phyloP scores from a whole-genome alignment of 805 yeast species.

The Clavispora fructus region DNA sequence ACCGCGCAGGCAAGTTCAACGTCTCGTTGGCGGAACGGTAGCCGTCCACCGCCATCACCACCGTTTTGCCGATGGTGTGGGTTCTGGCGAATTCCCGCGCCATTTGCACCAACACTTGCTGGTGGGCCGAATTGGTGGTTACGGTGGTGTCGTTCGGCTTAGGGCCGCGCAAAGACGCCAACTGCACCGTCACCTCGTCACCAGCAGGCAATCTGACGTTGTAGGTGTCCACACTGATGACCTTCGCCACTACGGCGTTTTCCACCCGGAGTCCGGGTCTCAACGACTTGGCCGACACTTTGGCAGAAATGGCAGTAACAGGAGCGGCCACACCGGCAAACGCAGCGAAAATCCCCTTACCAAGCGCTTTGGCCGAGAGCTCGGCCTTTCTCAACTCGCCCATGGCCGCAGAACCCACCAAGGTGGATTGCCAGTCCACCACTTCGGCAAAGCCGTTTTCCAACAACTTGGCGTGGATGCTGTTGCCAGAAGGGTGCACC shows the following conservation, averaged over 20 bases:
- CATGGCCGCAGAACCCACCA: constrained; percentile 66
- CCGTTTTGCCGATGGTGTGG: constrained; percentile 64
- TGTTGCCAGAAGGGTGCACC: constrained; percentile 68
- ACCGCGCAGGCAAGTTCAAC: constrained; percentile 61
- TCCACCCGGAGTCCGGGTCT: constrained; percentile 46
- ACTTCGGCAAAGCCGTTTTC: constrained; percentile 69
- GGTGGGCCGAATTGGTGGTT: constrained; percentile 26
- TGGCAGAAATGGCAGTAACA: constrained; percentile 6
- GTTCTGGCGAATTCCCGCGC: constrained; percentile 76
- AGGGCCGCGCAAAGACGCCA: constrained; percentile 75
- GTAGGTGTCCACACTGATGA: constrained; percentile 66
- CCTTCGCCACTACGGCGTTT: constrained; percentile 51
- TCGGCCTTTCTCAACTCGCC: constrained; percentile 58
- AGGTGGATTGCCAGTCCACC: constrained; percentile 72
- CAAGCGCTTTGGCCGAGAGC: constrained; percentile 53
- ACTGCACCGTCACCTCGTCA: constrained; percentile 60
- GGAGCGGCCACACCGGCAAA: constrained; percentile 25
- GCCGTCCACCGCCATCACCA: constrained; percentile 57
- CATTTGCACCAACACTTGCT: constrained; percentile 51
- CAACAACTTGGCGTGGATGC: constrained; percentile 62
- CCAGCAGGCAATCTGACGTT: constrained; percentile 46
- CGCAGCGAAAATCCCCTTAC: constrained; percentile 51
- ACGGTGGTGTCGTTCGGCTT: constrained; percentile 53
- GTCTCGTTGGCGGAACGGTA: constrained; percentile 49
- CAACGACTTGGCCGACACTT: constrained; percentile 15